Conservation (phyloP, 2,329 filamentous ascomycete genomes). For the Aaosphaeria pasadenensis region DNA sequence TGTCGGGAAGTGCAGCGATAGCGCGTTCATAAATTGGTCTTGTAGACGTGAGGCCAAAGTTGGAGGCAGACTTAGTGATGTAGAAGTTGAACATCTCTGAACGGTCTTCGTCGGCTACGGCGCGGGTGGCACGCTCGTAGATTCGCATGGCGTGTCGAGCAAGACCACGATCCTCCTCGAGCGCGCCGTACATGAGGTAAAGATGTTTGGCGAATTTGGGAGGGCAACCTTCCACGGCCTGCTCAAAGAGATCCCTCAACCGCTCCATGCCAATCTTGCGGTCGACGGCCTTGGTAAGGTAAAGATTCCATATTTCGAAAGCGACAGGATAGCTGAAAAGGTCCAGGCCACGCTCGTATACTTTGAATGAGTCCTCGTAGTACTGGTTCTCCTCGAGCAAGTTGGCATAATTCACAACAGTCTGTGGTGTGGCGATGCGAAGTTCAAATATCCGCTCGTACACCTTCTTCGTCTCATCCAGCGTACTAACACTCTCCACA, state of each 20-base stretch:
- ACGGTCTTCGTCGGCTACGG: conserved; percentile 90
- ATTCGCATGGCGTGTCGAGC: conserved; percentile 98
- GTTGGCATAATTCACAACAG: conserved; percentile 97
- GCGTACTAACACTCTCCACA: conserved; percentile 85
- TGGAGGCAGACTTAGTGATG: conserved; percentile 96
- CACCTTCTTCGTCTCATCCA: conserved; percentile 89
- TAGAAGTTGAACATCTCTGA: conserved; percentile 99
- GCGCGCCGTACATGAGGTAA: conserved; percentile 96
- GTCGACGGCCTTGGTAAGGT: conserved; percentile 94
- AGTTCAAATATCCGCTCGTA: conserved; percentile 98
- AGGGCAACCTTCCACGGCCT: conserved; percentile 91
- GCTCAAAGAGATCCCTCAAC: conserved; percentile 91
- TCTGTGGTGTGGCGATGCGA: conserved; percentile 95
- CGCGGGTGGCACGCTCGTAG: conserved; percentile 93
- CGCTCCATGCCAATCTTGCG: conserved; percentile 94
- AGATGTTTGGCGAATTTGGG: conserved; percentile 94
- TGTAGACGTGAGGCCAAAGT: conserved; percentile 94
- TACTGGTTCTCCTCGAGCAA: conserved; percentile 92
- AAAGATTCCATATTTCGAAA: conserved; percentile 98
- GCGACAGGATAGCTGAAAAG: conserved; percentile 98
- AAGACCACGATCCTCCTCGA: conserved; percentile 93
- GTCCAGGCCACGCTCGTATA: conserved; percentile 93
- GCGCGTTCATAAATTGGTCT: conserved; percentile 94
- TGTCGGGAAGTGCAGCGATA: conserved; percentile 88
- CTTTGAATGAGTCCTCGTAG: conserved; percentile 95